Percentiles rank a stretch among this genome's conserved stretches.
phyloP scores from a whole-genome alignment of 257 asterid genomes.

The Lantana camara region DNA sequence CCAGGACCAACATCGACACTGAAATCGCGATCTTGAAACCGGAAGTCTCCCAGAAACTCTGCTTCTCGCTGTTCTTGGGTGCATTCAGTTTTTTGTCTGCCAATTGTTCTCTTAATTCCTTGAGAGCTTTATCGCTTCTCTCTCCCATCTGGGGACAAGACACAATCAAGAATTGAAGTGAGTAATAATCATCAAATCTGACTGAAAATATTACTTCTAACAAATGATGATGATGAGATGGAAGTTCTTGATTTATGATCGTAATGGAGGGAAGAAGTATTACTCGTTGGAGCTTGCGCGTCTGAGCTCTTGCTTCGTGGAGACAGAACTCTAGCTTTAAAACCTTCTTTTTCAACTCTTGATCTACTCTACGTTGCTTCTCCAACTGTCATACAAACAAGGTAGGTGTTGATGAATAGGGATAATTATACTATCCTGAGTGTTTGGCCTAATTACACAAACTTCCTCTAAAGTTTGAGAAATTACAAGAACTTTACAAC shows the following conservation, averaged over 20 bases:
- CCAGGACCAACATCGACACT: slow-evolving; percentile 75
- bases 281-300: slow-evolving; percentile 90
- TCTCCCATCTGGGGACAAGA: slow-evolving; percentile 67
- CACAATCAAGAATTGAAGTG: slow-evolving; percentile 1
- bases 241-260: no score
- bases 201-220: neutral
- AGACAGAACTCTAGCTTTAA: slow-evolving; percentile 77
- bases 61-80: slow-evolving; percentile 41
- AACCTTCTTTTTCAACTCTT: slow-evolving; percentile 79
- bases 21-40: slow-evolving; percentile 71
- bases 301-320: slow-evolving; percentile 80
- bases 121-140: slow-evolving; percentile 64
- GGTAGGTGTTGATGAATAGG: neutral
- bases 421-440: slow-evolving; percentile 73
- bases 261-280: slow-evolving; percentile 11
- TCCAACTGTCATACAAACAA: slow-evolving; percentile 50
- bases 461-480: no score
- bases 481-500: slow-evolving; percentile 75
- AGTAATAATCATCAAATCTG: neutral
- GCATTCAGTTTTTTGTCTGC: slow-evolving; percentile 40
- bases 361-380: slow-evolving; percentile 79
- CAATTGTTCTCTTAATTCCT: slow-evolving; percentile 72
- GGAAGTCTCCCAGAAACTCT: slow-evolving; percentile 77
- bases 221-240: no score
- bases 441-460: no score